A percentile compares a stretch with the other conserved stretches of the same genome.
Conservation (phyloP, 176 grass and related monocot species). For the Stipa capillata region DNA sequence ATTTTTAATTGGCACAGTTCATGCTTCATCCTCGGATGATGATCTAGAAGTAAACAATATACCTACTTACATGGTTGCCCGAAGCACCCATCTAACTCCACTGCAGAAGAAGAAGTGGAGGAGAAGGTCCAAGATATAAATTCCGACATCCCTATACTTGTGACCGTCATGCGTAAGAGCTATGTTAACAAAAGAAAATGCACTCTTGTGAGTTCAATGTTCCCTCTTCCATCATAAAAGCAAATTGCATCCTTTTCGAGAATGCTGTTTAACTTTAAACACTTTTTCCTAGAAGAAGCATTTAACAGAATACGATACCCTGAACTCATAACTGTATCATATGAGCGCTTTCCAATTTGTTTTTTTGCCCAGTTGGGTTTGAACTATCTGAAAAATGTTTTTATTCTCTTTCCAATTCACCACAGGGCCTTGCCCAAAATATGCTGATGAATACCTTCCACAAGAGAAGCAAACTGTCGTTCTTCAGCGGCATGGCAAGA, state of each 20-base stretch:
- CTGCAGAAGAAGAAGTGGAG: constrained; percentile 6
- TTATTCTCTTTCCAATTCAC: neutral
- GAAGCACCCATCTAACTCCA: too few relatives aligned
- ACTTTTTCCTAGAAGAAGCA: too few relatives aligned
- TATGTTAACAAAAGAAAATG: neutral
- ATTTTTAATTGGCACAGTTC: neutral
- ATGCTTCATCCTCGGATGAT: neutral
- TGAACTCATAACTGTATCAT: too few relatives aligned
- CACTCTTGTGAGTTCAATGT: neutral
- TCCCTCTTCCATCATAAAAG: neutral
- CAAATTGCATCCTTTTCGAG: too few relatives aligned
- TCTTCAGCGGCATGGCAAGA: neutral
- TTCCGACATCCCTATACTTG: neutral
- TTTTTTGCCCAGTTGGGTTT: neutral
- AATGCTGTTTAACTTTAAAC: too few relatives aligned
- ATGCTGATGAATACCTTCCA: constrained; percentile 1
- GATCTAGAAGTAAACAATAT: neutral
- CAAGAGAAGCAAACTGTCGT: neutral
- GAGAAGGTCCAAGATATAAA: neutral
- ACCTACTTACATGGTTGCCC: too few relatives aligned
- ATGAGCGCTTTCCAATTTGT: too few relatives aligned
- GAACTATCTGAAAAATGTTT: neutral
- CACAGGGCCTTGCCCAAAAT: neutral
- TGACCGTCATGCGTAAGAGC: neutral
- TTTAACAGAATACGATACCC: too few relatives aligned